Conservation (phyloP, 140 eudicot species). For the Bidens hawaiensis region DNA sequence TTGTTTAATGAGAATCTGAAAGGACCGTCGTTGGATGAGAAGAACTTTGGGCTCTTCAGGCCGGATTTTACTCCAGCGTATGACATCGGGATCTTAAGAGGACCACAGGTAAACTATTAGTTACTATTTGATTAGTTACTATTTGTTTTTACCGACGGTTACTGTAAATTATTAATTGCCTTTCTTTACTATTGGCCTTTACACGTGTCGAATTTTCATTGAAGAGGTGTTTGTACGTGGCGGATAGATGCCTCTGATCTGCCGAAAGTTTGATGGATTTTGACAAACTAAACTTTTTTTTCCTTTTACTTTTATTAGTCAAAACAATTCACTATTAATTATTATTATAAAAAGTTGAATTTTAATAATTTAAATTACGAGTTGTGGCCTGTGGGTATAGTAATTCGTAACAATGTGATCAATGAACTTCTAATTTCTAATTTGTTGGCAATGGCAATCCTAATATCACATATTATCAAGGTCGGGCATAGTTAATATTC, state of each 20-base stretch:
- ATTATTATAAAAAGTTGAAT: too few species aligned
- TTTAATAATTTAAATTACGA: too few species aligned
- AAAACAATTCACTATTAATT: neutral
- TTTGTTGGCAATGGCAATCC: too few species aligned
- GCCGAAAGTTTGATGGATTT: conserved; percentile 1
- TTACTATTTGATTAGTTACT: too few species aligned
- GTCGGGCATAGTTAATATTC: too few species aligned
- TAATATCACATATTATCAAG: too few species aligned
- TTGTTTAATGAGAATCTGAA: conserved; percentile 76
- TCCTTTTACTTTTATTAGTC: conserved; percentile 2
- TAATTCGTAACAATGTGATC: too few species aligned
- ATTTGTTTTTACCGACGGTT: too few species aligned
- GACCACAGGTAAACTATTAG: conserved; percentile 20
- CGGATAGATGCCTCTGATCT: too few species aligned
- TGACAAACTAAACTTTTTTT: neutral
- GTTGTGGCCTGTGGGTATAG: too few species aligned
- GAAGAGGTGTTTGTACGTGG: conserved; percentile 14
- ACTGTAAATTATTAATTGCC: neutral
- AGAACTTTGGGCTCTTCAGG: conserved; percentile 72
- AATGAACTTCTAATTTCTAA: too few species aligned
- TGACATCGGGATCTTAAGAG: conserved; percentile 62
- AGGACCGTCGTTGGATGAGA: conserved; percentile 74
- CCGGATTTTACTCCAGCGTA: conserved; percentile 77
- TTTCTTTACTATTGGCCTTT: neutral
- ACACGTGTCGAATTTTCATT: neutral